These are phyloP conservation scores for Xylariaceae sp. DNA, from an alignment of 2,329 filamentous ascomycete species.

Conservation along the genomic window DNA sequence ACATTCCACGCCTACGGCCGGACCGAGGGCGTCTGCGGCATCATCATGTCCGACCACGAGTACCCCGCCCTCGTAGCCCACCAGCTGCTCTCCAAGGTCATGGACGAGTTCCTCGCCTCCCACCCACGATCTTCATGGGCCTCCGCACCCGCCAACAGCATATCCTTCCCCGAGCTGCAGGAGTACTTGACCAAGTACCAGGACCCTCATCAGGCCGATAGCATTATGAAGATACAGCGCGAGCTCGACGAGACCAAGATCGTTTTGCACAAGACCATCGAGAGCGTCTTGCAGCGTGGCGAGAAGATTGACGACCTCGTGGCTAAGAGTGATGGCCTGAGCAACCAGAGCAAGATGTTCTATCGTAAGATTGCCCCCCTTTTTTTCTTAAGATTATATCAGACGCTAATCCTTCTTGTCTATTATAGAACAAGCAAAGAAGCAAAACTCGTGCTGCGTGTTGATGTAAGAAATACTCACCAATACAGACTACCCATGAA, in stretches of 20 bases:
- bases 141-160: constrained; percentile 41
- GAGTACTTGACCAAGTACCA: constrained; percentile 74
- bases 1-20: constrained; percentile 75
- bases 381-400: not conserved
- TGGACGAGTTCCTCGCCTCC: constrained; percentile 80
- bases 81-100: constrained; percentile 77
- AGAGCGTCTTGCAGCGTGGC: constrained; percentile 80
- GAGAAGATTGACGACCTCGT: constrained; percentile 97
- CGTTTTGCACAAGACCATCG: constrained; percentile 93
- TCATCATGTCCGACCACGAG: constrained; percentile 73
- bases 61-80: constrained; percentile 79
- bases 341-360: constrained; percentile 95
- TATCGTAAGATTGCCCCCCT: constrained; percentile 58
- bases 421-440: constrained; percentile 61
- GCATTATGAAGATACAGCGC: constrained; percentile 92
- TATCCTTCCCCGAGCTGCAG: constrained; percentile 70
- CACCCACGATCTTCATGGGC: constrained; percentile 69
- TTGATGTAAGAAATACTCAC: constrained; percentile 54
- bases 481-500: not conserved
- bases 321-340: constrained; percentile 86
- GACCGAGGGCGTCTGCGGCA: constrained; percentile 69
- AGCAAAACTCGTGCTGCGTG: constrained; percentile 73
- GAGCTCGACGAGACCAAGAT: constrained; percentile 98
- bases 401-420: constrained; percentile 8
- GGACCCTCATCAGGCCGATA: constrained; percentile 84